Evolutionary conservation across 495 filamentous ascomycete genomes (phyloP).

Genomic region (Penicillium cinerascens): DNA sequence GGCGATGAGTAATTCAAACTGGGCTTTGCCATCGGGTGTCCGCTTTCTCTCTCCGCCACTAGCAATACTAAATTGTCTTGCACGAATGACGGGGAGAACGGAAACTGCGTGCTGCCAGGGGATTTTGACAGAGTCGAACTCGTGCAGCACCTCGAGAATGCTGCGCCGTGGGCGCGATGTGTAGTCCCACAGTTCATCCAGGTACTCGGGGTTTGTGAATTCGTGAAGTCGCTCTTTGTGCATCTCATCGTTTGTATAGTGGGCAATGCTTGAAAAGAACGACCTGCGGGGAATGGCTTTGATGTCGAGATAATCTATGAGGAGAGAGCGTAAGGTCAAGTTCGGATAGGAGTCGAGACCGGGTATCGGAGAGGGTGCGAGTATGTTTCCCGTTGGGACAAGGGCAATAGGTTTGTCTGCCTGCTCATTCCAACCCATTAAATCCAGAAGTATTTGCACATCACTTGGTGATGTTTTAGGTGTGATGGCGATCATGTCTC

Average conservation of each 20-base stretch:
- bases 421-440: constrained; percentile 70
- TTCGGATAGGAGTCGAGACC: constrained; percentile 36
- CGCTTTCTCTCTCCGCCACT: constrained; percentile 59
- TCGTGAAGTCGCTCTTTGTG: constrained; percentile 82
- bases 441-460: constrained; percentile 65
- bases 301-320: constrained; percentile 81
- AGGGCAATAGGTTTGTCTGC: constrained; percentile 64
- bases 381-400: constrained; percentile 24
- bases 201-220: constrained; percentile 69
- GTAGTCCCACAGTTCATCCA: constrained; percentile 94
- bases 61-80: constrained; percentile 84
- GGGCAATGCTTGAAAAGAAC: constrained; percentile 73
- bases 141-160: constrained; percentile 86
- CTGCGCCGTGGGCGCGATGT: constrained; percentile 86
- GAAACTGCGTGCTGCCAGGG: constrained; percentile 68
- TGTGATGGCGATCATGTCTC: constrained; percentile 72
- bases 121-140: constrained; percentile 81
- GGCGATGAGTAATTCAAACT: constrained; percentile 78
- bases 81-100: constrained; percentile 70
- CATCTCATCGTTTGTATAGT: constrained; percentile 64
- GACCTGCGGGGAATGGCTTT: constrained; percentile 81
- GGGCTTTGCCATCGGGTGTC: constrained; percentile 35
- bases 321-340: constrained; percentile 69
- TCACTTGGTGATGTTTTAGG: constrained; percentile 84
- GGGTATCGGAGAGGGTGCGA: constrained; percentile 41